phyloP scores from a whole-genome alignment of 2,329 filamentous ascomycete species.

The Penicillium glabrum region DNA sequence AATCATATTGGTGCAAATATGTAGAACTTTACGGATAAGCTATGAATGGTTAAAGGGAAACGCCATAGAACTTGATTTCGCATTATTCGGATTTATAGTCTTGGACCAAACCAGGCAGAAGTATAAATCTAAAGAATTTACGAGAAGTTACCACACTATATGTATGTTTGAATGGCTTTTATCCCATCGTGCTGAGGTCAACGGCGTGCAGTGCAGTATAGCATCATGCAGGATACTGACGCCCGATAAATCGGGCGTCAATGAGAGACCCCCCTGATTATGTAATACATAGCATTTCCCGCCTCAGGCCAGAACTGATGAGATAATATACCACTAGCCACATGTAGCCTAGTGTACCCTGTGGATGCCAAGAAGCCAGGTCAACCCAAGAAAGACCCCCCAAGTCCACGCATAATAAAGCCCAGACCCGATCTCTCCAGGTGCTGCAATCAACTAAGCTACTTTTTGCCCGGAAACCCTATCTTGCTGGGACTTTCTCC shows the following conservation, averaged over 20 bases:
- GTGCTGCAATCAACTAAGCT: not conserved
- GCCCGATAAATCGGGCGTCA: not conserved
- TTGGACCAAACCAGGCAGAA: not conserved
- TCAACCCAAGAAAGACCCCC: constrained; percentile 14
- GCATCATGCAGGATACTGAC: not conserved
- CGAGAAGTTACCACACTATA: not conserved
- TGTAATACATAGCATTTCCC: not conserved
- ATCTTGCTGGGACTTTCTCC: not conserved
- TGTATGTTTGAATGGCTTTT: not conserved
- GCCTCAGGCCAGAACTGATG: not conserved
- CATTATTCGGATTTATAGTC: not conserved
- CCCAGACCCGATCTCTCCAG: constrained; percentile 14
- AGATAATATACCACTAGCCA: not conserved
- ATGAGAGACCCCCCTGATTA: not conserved
- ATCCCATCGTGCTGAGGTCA: not conserved
- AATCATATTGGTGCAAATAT: not conserved
- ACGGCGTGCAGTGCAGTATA: not conserved
- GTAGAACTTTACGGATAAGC: not conserved
- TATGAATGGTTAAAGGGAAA: not conserved
- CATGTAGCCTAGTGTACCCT: constrained; percentile 11
- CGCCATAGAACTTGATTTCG: not conserved
- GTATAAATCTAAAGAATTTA: not conserved
- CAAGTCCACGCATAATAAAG: constrained; percentile 26
- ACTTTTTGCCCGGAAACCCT: not conserved
- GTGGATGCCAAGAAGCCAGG: constrained; percentile 26